These are phyloP conservation scores for Trametes sp. DNA, from an alignment of 1,284 basidiomycete genomes.

Conservation along the genomic window DNA sequence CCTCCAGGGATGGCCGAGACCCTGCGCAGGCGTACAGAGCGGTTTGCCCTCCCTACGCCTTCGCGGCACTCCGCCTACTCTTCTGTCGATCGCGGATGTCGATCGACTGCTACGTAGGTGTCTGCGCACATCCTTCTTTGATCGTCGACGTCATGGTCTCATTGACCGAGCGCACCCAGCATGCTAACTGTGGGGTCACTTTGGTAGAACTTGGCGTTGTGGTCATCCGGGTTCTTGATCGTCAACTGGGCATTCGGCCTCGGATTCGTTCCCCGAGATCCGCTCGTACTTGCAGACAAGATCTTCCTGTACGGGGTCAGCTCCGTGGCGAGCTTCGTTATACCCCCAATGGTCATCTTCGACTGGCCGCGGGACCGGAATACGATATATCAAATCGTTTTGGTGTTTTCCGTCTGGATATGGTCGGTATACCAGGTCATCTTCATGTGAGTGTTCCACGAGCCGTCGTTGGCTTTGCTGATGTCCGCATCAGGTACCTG, in stretches of 20 bases:
- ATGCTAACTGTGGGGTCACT: neutral
- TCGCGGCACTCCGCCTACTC: too few species aligned
- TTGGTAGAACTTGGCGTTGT: constrained; percentile 61
- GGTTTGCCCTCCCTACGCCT: too few species aligned
- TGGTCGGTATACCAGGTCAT: constrained; percentile 60
- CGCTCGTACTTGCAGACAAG: constrained; percentile 58
- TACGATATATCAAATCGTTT: constrained; percentile 64
- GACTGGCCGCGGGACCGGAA: constrained; percentile 73
- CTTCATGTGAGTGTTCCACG: constrained; percentile 58
- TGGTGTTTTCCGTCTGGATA: constrained; percentile 63
- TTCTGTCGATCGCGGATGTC: neutral
- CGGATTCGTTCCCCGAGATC: constrained; percentile 54
- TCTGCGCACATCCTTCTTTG: neutral
- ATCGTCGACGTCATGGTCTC: constrained; percentile 13
- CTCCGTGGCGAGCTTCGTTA: constrained; percentile 50
- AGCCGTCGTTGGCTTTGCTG: constrained; percentile 6
- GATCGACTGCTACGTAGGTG: neutral
- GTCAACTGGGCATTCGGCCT: constrained; percentile 74
- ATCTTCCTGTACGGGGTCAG: constrained; percentile 69
- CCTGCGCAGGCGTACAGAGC: too few species aligned
- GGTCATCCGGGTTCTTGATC: constrained; percentile 71
- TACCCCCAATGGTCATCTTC: constrained; percentile 65
- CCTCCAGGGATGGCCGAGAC: too few species aligned
- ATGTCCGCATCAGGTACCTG: constrained; percentile 50
- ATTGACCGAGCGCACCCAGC: neutral